Evolutionary conservation across 2,329 filamentous ascomycete species (phyloP), one percentile per base, ranked within the genome.

Genomic region (Monosporascus cannonballus): DNA sequence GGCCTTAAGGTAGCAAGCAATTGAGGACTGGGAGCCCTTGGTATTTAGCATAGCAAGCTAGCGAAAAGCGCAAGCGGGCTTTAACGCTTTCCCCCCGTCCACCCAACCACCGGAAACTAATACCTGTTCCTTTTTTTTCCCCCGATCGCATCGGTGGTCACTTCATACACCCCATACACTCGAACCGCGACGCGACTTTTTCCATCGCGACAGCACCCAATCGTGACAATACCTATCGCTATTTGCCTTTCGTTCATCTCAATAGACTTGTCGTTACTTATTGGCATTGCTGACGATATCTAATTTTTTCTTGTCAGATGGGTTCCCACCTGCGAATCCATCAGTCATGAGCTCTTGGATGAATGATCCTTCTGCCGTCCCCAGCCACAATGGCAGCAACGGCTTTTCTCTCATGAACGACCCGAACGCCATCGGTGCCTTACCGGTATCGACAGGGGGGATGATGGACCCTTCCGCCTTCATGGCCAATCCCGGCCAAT

Each of bases 331-430:
- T 64, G 69, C 69, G 69, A 74, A 69, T 67, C 65, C 67, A 69
- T 71, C 72, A 73, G 79, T 79, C 76, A 86, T 86, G 83, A 86
- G 79, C 77, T 81, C 82, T 75, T 86, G 83, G 84, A 85, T 86
- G 78, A 86, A 85, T 73, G 83, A 87, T 71, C 76, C 83, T 73
- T 68, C 69, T 59, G 77, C 77, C 70, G 76, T 84, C 74, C 79
- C 80, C 65, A 86, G 84, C 72, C 82, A 85, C 73, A 84, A 85
- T 84, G 81, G 81, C 77, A 81, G 80, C 73, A 83, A 81, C 75
- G 79, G 79, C 74, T 85, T 85, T 70, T 76, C 79, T 62, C 81
- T 84, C 67, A 78, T 85, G 72, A 81, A 76, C 69, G 81, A 86
- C 65, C 77, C 81, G 46, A 83, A 83, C 66, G 69, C 70, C 50